These are phyloP conservation scores for Xylaria multiplex DNA, from an alignment of 2,329 filamentous ascomycete species.

Conservation along the genomic window DNA sequence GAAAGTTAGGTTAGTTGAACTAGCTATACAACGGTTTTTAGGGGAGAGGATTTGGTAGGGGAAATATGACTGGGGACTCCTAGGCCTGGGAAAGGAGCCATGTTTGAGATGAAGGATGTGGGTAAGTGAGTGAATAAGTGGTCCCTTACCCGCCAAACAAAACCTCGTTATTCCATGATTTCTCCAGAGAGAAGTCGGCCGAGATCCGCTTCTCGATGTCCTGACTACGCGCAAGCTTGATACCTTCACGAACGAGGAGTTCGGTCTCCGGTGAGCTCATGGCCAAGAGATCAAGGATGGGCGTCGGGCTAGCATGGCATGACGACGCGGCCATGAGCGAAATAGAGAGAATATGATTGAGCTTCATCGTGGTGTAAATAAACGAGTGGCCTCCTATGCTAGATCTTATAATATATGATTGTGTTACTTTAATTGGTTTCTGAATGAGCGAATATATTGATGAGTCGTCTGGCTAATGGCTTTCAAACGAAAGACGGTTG, in stretches of 20 bases:
- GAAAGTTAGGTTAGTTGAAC: slow-evolving; percentile 10
- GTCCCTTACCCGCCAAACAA: slow-evolving; percentile 32
- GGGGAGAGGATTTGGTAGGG: no score
- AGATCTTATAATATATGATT: not conserved
- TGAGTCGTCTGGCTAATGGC: not conserved
- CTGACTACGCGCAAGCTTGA: slow-evolving; percentile 31
- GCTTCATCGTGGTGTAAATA: slow-evolving; percentile 18
- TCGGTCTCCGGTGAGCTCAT: slow-evolving; percentile 24
- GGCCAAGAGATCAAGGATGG: slow-evolving; percentile 21
- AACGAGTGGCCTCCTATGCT: not conserved
- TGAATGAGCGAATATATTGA: slow-evolving; percentile 2
- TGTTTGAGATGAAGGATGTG: not conserved
- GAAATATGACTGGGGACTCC: no score
- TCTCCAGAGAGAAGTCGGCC: slow-evolving; percentile 33
- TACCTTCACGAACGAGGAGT: slow-evolving; percentile 32
- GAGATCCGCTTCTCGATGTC: slow-evolving; percentile 26
- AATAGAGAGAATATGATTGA: slow-evolving; percentile 5
- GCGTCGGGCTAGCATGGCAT: slow-evolving; percentile 23
- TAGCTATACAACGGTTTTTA: no score
- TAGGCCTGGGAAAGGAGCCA: no score
- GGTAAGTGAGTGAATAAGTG: not conserved
- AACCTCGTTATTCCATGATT: slow-evolving; percentile 33
- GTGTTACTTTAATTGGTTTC: no score
- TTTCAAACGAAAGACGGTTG: not conserved
- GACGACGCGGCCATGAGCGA: slow-evolving; percentile 9